phyloP scores from a whole-genome alignment of 306 rosid species.

The Medicago truncatula region MtrunA17r5.0-ANR NC_053047.1:6809001-6809500 shows the following conservation, averaged over 20 bases:
- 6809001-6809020: slow-evolving; percentile 45
- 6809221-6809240: slow-evolving; percentile 16
- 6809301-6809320: background rate
- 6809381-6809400: too few relatives aligned
- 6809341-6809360: too few relatives aligned
- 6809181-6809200: slow-evolving; percentile 34
- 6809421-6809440: too few relatives aligned
- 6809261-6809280: slow-evolving; percentile 5
- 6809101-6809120: slow-evolving; percentile 28
- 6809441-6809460: too few relatives aligned
- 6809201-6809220: slow-evolving; percentile 30
- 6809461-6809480: too few relatives aligned
- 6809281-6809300: background rate
- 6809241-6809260: slow-evolving; percentile 31
- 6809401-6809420: too few relatives aligned
- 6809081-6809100: slow-evolving; percentile 23
- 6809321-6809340: background rate
- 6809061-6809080: slow-evolving; percentile 29
- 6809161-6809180: slow-evolving; percentile 31
- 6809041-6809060: slow-evolving; percentile 64
- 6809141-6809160: slow-evolving; percentile 35
- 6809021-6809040: slow-evolving; percentile 57
- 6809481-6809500: too few relatives aligned
- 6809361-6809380: too few relatives aligned
- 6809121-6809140: slow-evolving; percentile 50